These are phyloP conservation scores for Aspergillus steynii DNA, from an alignment of 495 filamentous ascomycete genomes.

Conservation along the genomic window DNA sequence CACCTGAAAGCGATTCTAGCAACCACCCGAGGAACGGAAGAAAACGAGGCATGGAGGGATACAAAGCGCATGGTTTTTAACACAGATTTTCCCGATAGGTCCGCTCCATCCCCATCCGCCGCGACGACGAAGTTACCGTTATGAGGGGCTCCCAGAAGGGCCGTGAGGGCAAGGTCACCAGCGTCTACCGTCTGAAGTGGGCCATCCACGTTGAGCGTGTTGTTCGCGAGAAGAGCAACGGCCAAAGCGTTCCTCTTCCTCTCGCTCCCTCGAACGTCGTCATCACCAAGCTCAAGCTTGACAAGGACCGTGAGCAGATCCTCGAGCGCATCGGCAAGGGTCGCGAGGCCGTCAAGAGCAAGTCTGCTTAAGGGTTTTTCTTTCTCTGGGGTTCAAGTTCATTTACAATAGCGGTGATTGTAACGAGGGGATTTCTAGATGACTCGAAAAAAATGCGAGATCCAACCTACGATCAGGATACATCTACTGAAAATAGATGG, in stretches of 20 bases:
- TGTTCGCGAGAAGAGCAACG: constrained; percentile 87
- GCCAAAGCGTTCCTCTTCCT: constrained; percentile 82
- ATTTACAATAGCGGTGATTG: constrained; percentile 40
- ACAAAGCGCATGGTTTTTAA: constrained; percentile 16
- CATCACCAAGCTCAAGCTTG: constrained; percentile 96
- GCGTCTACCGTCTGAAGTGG: constrained; percentile 98
- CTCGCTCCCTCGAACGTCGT: constrained; percentile 89
- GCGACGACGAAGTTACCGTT: constrained; percentile 93
- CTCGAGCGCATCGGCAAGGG: constrained; percentile 80
- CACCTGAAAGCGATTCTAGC: constrained; percentile 7
- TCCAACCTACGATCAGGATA: constrained; percentile 33
- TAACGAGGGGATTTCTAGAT: constrained; percentile 34
- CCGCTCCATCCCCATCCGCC: constrained; percentile 95
- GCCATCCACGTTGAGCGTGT: constrained; percentile 87
- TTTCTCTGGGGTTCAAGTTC: constrained; percentile 33
- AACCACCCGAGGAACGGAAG: constrained; percentile 9
- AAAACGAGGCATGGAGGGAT: constrained; percentile 4
- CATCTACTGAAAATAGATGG: constrained; percentile 10
- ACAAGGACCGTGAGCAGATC: constrained; percentile 96
- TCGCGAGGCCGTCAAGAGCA: constrained; percentile 57
- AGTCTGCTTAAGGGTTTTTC: constrained; percentile 36
- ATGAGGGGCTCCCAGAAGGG: constrained; percentile 90
- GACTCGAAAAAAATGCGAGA: constrained; percentile 34
- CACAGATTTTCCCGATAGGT: constrained; percentile 55
- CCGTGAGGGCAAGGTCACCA: constrained; percentile 83